These are phyloP conservation scores for Vanrija pseudolonga DNA, from an alignment of 1,284 basidiomycete species.

Conservation along the genomic window DNA sequence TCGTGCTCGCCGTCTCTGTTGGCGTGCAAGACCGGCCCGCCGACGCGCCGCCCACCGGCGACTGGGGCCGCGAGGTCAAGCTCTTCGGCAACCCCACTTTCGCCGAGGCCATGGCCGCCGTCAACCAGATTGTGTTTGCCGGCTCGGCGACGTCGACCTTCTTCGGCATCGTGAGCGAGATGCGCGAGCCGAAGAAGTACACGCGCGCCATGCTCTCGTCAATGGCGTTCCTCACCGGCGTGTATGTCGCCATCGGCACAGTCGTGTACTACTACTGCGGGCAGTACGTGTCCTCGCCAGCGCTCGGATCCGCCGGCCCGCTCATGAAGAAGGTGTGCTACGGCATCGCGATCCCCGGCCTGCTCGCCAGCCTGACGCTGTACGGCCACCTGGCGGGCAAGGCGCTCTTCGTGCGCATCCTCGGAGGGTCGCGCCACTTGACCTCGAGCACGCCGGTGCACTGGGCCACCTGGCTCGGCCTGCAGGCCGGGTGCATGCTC, in stretches of 20 bases:
- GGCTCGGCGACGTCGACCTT: constrained; percentile 16
- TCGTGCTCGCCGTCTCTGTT: constrained; percentile 46
- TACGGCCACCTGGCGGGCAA: constrained; percentile 52
- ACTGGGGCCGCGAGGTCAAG: constrained; percentile 36
- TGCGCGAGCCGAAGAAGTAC: constrained; percentile 29
- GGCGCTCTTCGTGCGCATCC: constrained; percentile 60
- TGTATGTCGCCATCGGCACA: constrained; percentile 12
- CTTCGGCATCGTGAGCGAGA: constrained; percentile 36
- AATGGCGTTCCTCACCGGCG: constrained; percentile 19
- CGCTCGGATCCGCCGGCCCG: constrained; percentile 42
- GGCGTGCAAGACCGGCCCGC: constrained; percentile 43
- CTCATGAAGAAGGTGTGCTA: constrained; percentile 39
- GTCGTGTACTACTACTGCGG: constrained; percentile 8
- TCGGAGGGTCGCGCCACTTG: constrained; percentile 58
- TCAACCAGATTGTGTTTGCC: constrained; percentile 21
- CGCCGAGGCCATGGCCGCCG: constrained; percentile 21
- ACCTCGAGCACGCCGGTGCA: constrained; percentile 58
- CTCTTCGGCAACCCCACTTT: constrained; percentile 26
- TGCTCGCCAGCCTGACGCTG: constrained; percentile 18
- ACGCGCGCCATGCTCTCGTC: constrained; percentile 23
- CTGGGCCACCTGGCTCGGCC: constrained; percentile 57
- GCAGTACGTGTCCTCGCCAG: constrained; percentile 18
- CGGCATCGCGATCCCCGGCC: constrained; percentile 34
- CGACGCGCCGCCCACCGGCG: constrained; percentile 25
- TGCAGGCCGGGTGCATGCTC: constrained; percentile 38